Conservation (phyloP, 2,329 filamentous ascomycete genomes). For the Purpureocillium lavendulum region DNA sequence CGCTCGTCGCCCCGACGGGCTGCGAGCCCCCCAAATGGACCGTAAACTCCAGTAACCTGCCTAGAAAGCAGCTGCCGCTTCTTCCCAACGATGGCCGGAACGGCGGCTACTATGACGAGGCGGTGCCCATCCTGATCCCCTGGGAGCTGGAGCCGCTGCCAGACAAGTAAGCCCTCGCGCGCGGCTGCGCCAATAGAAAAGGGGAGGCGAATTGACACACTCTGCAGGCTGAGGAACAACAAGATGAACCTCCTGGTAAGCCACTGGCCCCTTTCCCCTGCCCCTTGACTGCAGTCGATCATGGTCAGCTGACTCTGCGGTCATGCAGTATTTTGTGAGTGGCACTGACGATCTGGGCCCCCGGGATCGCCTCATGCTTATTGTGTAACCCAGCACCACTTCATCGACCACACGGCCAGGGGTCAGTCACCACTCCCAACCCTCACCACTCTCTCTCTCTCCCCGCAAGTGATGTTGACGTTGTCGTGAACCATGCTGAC, state of each 20-base stretch:
- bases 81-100: neutral
- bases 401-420: constrained; percentile 72
- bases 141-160: constrained; percentile 40
- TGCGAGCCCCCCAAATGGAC: neutral
- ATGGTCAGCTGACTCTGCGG: constrained; percentile 11
- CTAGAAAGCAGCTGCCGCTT: neutral
- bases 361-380: neutral
- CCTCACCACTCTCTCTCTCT: too few relatives aligned
- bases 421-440: constrained; percentile 37
- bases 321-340: constrained; percentile 38
- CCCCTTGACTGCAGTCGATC: neutral
- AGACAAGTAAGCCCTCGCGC: constrained; percentile 21
- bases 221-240: constrained; percentile 39
- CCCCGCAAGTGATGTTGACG: too few relatives aligned
- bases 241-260: constrained; percentile 66
- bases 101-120: constrained; percentile 56
- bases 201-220: neutral
- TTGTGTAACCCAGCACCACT: constrained; percentile 35
- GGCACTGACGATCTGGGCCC: neutral
- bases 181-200: neutral
- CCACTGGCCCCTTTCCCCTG: constrained; percentile 3
- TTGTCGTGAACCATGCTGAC: constrained; percentile 2
- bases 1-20: constrained; percentile 20
- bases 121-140: constrained; percentile 52
- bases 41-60: neutral